Evolutionary conservation across 2,329 filamentous ascomycete species (phyloP).

Genomic region (Fusarium ramigenum): DNA sequence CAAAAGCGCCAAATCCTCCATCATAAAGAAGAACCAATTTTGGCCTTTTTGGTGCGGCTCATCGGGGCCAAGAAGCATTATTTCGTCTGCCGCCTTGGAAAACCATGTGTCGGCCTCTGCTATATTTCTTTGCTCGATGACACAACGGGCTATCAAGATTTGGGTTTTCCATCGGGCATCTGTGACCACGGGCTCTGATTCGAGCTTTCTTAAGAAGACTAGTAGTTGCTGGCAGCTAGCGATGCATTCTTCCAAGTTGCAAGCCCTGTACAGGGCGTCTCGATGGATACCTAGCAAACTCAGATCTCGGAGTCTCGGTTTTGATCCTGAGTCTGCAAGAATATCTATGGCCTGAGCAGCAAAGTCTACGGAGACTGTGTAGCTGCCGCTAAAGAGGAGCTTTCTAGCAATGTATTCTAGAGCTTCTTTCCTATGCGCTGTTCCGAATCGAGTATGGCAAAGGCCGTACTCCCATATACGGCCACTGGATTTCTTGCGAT

Average conservation of each 20-base stretch:
- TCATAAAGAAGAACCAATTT: no score
- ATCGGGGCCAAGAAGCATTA: no score
- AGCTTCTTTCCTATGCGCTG: rapidly evolving
- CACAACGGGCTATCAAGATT: not conserved
- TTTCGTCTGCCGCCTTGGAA: not conserved
- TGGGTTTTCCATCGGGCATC: rapidly evolving
- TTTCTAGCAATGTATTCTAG: no score
- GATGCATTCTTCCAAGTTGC: no score
- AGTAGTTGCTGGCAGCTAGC: no score
- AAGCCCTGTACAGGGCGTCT: rapidly evolving
- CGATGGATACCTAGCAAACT: no score
- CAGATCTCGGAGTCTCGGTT: no score
- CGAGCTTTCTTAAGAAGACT: rapidly evolving
- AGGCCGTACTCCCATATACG: not conserved
- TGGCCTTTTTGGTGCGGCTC: no score
- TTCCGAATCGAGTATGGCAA: not conserved
- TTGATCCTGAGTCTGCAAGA: no score
- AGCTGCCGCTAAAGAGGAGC: no score
- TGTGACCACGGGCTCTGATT: rapidly evolving
- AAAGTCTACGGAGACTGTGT: no score
- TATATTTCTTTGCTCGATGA: rapidly evolving
- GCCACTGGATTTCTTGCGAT: not conserved
- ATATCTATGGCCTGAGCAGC: no score
- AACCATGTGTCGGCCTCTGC: not conserved
- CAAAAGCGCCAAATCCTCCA: not conserved